Conservation (phyloP, 768 basidiomycete species). For the Erythrobasidium yunnanense region DNA sequence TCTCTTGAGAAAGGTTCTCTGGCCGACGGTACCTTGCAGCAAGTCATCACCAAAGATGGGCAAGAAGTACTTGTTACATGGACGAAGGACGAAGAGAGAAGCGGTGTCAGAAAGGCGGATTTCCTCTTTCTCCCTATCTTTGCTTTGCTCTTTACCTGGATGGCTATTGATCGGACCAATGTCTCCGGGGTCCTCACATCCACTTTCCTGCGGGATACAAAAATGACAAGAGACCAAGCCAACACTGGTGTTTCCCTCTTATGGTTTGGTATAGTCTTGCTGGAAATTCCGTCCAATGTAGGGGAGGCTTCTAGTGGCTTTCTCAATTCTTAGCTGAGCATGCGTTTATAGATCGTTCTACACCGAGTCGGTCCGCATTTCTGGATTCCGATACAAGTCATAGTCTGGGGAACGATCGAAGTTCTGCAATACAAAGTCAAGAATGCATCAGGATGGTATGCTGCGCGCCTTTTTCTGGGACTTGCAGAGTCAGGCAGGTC, state of each 20-base stretch:
- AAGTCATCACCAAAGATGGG: conserved; percentile 3
- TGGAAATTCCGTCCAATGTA: conserved; percentile 21
- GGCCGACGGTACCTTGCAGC: neutral
- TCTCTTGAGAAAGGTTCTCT: too few species aligned
- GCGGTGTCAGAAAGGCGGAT: conserved; percentile 17
- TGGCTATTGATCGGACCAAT: conserved; percentile 16
- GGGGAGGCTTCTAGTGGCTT: neutral
- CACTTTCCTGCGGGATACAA: conserved; percentile 9
- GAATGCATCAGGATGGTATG: neutral
- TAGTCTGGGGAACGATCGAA: conserved; percentile 12
- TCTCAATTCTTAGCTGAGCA: neutral
- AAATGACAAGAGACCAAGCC: conserved; percentile 22
- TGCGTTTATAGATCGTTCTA: neutral
- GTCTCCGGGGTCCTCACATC: conserved; percentile 10
- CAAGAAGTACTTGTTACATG: neutral
- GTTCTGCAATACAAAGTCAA: conserved; percentile 6
- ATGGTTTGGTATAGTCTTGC: conserved; percentile 20
- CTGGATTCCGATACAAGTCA: conserved; percentile 12
- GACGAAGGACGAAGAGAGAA: conserved; percentile 13
- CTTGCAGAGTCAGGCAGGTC: conserved; percentile 2
- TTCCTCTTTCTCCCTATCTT: conserved; percentile 8
- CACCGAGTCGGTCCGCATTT: conserved; percentile 20
- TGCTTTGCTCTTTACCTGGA: conserved; percentile 3
- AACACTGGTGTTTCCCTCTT: conserved; percentile 20
- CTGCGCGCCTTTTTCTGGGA: conserved; percentile 8